Evolutionary conservation across 495 filamentous ascomycete species (phyloP).

Genomic region (Aspergillus ellipticus): DNA sequence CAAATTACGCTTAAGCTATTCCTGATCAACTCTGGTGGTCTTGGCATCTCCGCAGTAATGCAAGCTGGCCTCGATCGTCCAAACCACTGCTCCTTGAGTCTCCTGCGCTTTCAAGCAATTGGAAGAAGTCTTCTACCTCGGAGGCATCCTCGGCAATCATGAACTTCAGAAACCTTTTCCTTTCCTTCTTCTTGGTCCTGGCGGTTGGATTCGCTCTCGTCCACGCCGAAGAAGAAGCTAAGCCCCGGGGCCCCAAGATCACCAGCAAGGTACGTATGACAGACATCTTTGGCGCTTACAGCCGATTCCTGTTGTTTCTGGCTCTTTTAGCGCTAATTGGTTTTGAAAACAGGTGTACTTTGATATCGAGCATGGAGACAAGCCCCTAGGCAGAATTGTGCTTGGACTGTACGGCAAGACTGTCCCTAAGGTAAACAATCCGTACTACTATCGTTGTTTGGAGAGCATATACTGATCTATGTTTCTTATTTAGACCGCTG

Average conservation of each 20-base stretch:
- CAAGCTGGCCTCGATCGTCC: conserved; percentile 39
- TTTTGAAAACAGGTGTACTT: conserved; percentile 69
- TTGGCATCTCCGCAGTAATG: conserved; percentile 31
- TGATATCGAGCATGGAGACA: conserved; percentile 87
- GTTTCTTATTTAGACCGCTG: conserved; percentile 59
- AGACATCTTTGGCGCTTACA: not conserved
- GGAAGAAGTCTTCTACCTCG: conserved; percentile 2
- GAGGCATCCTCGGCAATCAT: conserved; percentile 39
- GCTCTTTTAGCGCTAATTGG: conserved; percentile 1
- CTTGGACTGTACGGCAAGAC: conserved; percentile 98
- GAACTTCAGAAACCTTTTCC: conserved; percentile 45
- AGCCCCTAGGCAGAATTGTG: conserved; percentile 79
- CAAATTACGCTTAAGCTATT: conserved; percentile 8
- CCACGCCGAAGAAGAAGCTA: conserved; percentile 69
- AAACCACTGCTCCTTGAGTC: conserved; percentile 10
- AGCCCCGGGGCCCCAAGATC: conserved; percentile 91
- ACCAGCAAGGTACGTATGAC: conserved; percentile 70
- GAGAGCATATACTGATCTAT: conserved; percentile 7
- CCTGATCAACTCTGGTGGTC: conserved; percentile 7
- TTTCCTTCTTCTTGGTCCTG: conserved; percentile 72
- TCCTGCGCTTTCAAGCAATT: conserved; percentile 9
- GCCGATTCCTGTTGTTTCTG: not conserved
- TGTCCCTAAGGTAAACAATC: conserved; percentile 70
- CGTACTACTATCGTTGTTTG: not conserved
- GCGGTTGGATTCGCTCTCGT: conserved; percentile 58